phyloP scores from a whole-genome alignment of 225 moss, liverwort and hornwort species.

The Marchantia polymorpha region DNA sequence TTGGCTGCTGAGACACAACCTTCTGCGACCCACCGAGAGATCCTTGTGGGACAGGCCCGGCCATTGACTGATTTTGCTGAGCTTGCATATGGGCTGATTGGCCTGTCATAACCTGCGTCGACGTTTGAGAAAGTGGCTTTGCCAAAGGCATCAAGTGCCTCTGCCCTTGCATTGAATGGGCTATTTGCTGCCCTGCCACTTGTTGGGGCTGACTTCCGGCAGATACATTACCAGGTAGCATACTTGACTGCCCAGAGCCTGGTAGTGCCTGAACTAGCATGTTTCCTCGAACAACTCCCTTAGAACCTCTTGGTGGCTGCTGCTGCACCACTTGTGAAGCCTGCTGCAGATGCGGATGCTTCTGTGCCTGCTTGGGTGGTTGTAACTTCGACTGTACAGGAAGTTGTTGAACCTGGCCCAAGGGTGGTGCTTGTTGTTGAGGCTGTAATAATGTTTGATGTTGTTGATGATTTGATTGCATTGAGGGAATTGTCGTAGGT shows the following conservation, averaged over 20 bases:
- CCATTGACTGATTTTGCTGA: constrained; percentile 23
- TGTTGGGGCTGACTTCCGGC: constrained; percentile 32
- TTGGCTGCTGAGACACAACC: constrained; percentile 28
- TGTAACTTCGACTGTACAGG: constrained; percentile 45
- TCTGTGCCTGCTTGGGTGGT: constrained; percentile 45
- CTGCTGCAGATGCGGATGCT: constrained; percentile 46
- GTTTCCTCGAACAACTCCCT: constrained; percentile 41
- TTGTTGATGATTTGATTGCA: constrained; percentile 34
- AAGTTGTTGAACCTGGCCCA: constrained; percentile 39
- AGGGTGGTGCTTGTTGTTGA: constrained; percentile 38
- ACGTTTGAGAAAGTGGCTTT: constrained; percentile 33
- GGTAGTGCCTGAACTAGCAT: constrained; percentile 39
- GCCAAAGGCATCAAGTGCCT: constrained; percentile 34
- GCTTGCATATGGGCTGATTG: constrained; percentile 31
- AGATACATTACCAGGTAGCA: constrained; percentile 30
- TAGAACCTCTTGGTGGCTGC: constrained; percentile 33
- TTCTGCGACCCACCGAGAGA: constrained; percentile 35
- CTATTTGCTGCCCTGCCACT: constrained; percentile 35
- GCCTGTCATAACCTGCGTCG: constrained; percentile 23
- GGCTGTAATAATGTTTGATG: constrained; percentile 38
- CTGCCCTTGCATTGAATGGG: constrained; percentile 34
- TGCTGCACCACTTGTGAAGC: constrained; percentile 36
- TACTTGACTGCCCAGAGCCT: constrained; percentile 32
- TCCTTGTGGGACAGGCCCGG: constrained; percentile 20
- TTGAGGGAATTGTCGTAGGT: constrained; percentile 26